These are phyloP conservation scores for Hymenoscyphus repandus DNA, from an alignment of 2,329 filamentous ascomycete species.

Conservation along the genomic window DNA sequence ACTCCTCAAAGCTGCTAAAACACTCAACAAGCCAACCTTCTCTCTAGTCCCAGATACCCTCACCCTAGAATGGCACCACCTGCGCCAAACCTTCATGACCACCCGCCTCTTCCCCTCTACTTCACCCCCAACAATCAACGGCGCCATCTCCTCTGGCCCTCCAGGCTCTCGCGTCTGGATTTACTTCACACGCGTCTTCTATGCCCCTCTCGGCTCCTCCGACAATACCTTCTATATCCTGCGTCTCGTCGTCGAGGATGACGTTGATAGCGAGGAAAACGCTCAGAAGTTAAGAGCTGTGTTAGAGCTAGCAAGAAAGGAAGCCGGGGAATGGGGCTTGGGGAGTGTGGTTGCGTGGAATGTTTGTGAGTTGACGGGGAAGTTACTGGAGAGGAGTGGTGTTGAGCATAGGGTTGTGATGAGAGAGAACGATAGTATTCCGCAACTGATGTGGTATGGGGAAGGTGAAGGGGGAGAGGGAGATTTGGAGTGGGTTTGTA, in stretches of 20 bases:
- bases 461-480: conserved; percentile 40
- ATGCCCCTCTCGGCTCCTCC: conserved; percentile 42
- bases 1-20: conserved; percentile 37
- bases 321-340: conserved; percentile 69
- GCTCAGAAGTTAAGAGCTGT: conserved; percentile 54
- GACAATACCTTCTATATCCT: conserved; percentile 68
- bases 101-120: conserved; percentile 51
- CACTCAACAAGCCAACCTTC: conserved; percentile 37
- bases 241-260: conserved; percentile 60
- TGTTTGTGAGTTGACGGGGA: conserved; percentile 51
- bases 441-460: conserved; percentile 68
- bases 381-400: conserved; percentile 42
- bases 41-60: conserved; percentile 65
- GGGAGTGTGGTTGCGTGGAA: conserved; percentile 78
- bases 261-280: conserved; percentile 38
- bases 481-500: conserved; percentile 65
- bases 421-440: conserved; percentile 62
- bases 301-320: conserved; percentile 58
- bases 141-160: conserved; percentile 56
- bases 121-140: conserved; percentile 54
- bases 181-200: conserved; percentile 65
- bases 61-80: conserved; percentile 70
- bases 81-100: conserved; percentile 74
- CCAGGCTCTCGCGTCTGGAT: conserved; percentile 62
- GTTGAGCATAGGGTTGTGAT: conserved; percentile 46